Conservation (phyloP, 1,284 basidiomycete genomes). For the Sporisorium graminicola region DNA sequence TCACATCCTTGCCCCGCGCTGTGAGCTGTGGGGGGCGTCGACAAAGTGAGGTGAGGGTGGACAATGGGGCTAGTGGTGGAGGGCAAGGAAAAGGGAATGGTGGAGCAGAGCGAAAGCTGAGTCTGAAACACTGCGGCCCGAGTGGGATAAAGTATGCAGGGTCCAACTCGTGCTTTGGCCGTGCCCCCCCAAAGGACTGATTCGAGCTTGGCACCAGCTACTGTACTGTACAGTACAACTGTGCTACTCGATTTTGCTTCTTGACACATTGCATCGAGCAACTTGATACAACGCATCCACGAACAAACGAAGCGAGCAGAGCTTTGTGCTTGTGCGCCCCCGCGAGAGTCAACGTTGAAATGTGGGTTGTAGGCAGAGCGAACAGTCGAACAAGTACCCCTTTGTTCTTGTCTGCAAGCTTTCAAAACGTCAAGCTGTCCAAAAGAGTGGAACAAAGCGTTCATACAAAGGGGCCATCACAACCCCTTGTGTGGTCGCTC, state of each 20-base stretch:
- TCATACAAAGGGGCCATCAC: constrained; percentile 17
- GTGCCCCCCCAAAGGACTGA: no score
- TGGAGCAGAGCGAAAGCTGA: neutral
- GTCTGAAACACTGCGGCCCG: constrained; percentile 3
- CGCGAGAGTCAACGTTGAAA: neutral
- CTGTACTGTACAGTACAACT: no score
- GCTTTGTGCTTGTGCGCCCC: neutral
- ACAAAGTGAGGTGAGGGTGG: neutral
- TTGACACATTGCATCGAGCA: neutral
- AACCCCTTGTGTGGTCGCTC: no score
- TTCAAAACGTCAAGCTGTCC: constrained; percentile 8
- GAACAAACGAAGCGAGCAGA: neutral
- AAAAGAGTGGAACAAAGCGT: constrained; percentile 11
- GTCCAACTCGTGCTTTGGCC: constrained; percentile 10
- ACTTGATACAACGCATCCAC: neutral
- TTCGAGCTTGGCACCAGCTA: neutral
- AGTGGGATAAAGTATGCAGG: constrained; percentile 7
- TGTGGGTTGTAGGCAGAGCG: constrained; percentile 6
- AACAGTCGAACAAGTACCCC: neutral
- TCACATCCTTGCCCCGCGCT: constrained; percentile 1
- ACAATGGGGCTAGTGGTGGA: constrained; percentile 5
- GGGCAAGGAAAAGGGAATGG: neutral
- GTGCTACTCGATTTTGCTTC: no score
- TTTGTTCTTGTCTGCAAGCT: neutral
- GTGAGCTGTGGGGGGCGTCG: neutral